These are phyloP conservation scores for Biscutella laevigata DNA, from an alignment of 441 rosid species.

Conservation along the genomic window DNA sequence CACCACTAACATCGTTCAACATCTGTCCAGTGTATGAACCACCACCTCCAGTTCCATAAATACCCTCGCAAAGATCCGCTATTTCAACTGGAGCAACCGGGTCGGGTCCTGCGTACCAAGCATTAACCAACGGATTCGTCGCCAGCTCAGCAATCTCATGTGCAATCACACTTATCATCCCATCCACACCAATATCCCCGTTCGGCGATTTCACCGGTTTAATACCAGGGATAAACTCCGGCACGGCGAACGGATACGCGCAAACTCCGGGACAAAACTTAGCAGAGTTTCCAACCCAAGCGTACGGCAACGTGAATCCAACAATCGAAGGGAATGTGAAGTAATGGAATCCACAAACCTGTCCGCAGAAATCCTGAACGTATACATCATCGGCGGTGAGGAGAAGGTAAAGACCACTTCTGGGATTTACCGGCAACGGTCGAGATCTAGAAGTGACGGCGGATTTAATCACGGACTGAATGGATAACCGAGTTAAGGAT, in stretches of 20 bases:
- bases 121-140: slow-evolving; percentile 83
- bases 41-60: slow-evolving; percentile 94
- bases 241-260: slow-evolving; percentile 86
- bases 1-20: slow-evolving; percentile 53
- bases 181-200: slow-evolving; percentile 80
- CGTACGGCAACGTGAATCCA: slow-evolving; percentile 87
- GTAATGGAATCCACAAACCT: slow-evolving; percentile 91
- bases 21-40: slow-evolving; percentile 91
- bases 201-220: slow-evolving; percentile 72
- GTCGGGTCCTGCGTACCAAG: slow-evolving; percentile 93
- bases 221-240: slow-evolving; percentile 48
- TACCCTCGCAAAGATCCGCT: slow-evolving; percentile 94
- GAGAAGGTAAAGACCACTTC: slow-evolving; percentile 65
- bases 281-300: slow-evolving; percentile 94
- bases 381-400: slow-evolving; percentile 75
- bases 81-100: slow-evolving; percentile 86
- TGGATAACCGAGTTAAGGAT: slow-evolving; percentile 61
- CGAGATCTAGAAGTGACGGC: slow-evolving; percentile 53
- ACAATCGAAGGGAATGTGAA: slow-evolving; percentile 91
- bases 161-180: slow-evolving; percentile 89
- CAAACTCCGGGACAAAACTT: slow-evolving; percentile 76
- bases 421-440: slow-evolving; percentile 68
- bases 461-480: slow-evolving; percentile 77
- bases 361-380: slow-evolving; percentile 89
- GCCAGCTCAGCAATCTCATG: slow-evolving; percentile 96